Conservation (phyloP, 1,284 basidiomycete genomes). For the Puccinia hordei region DNA sequence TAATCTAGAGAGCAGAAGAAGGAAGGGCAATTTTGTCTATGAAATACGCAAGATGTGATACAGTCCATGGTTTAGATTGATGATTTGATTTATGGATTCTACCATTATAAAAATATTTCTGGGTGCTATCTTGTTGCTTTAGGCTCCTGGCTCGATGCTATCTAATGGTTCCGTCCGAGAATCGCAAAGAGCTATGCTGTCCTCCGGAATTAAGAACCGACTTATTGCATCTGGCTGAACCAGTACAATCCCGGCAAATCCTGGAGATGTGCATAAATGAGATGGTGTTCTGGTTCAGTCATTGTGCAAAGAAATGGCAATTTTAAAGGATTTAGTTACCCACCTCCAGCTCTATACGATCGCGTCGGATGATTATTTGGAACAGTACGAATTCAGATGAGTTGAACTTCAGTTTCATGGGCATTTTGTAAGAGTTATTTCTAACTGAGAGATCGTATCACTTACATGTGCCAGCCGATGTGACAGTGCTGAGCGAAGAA, state of each 20-base stretch:
- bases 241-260: conserved; percentile 34
- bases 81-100: too few relatives aligned
- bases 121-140: not conserved
- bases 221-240: conserved; percentile 28
- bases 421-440: not conserved
- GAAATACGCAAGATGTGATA: too few relatives aligned
- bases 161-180: conserved; percentile 6
- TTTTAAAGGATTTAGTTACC: not conserved
- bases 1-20: too few relatives aligned
- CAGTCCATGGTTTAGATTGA: too few relatives aligned
- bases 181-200: conserved; percentile 18
- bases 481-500: conserved; percentile 35
- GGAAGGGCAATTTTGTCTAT: too few relatives aligned
- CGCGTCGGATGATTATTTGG: not conserved
- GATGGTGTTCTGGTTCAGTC: not conserved
- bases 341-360: not conserved
- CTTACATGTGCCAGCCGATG: conserved; percentile 49
- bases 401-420: not conserved
- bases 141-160: conserved; percentile 11
- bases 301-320: not conserved
- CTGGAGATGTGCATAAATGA: not conserved
- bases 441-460: not conserved
- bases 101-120: too few relatives aligned
- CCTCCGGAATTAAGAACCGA: conserved; percentile 10
- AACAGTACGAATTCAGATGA: not conserved